These are phyloP conservation scores for Teratosphaeria epicoccoides DNA, from an alignment of 2,329 filamentous ascomycete genomes.

Conservation along the genomic window DNA sequence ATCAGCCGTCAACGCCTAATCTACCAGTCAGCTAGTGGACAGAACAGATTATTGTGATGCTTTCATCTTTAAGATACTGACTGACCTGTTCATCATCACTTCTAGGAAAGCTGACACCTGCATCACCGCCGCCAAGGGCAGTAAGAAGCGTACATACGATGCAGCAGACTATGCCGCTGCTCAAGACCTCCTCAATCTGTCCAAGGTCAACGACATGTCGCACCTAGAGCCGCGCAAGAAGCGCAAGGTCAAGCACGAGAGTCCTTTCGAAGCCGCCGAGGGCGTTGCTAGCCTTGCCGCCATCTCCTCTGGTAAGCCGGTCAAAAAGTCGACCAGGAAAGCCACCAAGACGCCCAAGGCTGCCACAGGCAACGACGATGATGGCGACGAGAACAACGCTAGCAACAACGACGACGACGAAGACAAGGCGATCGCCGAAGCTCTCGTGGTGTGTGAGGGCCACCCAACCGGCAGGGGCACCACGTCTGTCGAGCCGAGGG, in stretches of 20 bases:
- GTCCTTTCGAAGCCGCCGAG: neutral
- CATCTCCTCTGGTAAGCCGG: neutral
- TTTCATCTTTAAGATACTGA: too few species aligned
- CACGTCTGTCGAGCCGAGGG: constrained; percentile 1
- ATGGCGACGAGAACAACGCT: neutral
- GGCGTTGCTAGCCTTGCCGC: neutral
- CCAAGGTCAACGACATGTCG: neutral
- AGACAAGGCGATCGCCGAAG: neutral
- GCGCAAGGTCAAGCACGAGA: neutral
- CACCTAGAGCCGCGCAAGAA: neutral
- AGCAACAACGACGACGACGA: neutral
- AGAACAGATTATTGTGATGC: too few species aligned
- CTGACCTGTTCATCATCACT: too few species aligned
- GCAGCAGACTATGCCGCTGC: neutral
- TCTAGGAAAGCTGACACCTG: neutral
- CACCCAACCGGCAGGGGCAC: constrained; percentile 2
- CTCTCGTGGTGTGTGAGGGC: neutral
- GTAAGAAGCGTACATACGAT: neutral
- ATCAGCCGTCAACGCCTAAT: too few species aligned
- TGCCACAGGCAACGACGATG: neutral
- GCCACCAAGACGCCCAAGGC: neutral
- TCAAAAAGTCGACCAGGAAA: neutral
- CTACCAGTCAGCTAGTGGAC: too few species aligned
- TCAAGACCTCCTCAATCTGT: neutral
- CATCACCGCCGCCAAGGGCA: neutral